phyloP scores from a whole-genome alignment of 768 basidiomycete genomes.

The Lactarius indigo region DNA sequence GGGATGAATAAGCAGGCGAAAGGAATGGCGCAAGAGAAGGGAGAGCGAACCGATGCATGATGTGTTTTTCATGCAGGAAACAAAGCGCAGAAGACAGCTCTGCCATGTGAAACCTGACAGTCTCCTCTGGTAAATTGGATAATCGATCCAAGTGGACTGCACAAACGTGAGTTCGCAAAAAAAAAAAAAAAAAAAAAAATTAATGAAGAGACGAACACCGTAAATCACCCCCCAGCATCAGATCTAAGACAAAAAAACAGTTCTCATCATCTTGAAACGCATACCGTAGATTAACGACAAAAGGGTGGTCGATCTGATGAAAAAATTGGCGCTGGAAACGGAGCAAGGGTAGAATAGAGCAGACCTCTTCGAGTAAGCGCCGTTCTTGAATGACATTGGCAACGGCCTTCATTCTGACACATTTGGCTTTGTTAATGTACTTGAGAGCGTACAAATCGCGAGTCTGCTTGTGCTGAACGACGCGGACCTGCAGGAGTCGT shows the following conservation, averaged over 20 bases:
- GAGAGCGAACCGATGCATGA: slow-evolving; percentile 85
- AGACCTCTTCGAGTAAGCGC: slow-evolving; percentile 89
- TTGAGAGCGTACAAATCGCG: slow-evolving; percentile 95
- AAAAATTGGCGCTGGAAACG: slow-evolving; percentile 29
- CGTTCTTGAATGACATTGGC: slow-evolving; percentile 97
- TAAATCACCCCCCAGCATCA: slow-evolving; percentile 95
- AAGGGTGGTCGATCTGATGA: slow-evolving; percentile 86
- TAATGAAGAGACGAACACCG: slow-evolving; percentile 60
- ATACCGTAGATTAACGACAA: slow-evolving; percentile 91
- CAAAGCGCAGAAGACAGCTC: slow-evolving; percentile 85
- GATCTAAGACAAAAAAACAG: slow-evolving; percentile 96
- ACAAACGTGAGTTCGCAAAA: slow-evolving; percentile 17
- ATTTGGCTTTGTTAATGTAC: slow-evolving; percentile 98
- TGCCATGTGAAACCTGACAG: slow-evolving; percentile 84
- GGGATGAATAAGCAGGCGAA: slow-evolving; percentile 24
- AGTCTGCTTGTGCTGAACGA: slow-evolving; percentile 99
- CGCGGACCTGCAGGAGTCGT: slow-evolving; percentile 70
- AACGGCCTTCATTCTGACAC: slow-evolving; percentile 97
- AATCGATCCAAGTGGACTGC: slow-evolving; percentile 86
- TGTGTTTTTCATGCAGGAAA: slow-evolving; percentile 88
- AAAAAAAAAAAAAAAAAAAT: not conserved
- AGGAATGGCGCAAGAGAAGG: slow-evolving; percentile 32
- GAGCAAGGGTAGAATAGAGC: slow-evolving; percentile 13
- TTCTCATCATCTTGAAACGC: slow-evolving; percentile 99
- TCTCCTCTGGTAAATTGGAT: slow-evolving; percentile 68